Conservation (phyloP, 2,329 filamentous ascomycete species). For the Hymenoscyphus fraxineus region DNA sequence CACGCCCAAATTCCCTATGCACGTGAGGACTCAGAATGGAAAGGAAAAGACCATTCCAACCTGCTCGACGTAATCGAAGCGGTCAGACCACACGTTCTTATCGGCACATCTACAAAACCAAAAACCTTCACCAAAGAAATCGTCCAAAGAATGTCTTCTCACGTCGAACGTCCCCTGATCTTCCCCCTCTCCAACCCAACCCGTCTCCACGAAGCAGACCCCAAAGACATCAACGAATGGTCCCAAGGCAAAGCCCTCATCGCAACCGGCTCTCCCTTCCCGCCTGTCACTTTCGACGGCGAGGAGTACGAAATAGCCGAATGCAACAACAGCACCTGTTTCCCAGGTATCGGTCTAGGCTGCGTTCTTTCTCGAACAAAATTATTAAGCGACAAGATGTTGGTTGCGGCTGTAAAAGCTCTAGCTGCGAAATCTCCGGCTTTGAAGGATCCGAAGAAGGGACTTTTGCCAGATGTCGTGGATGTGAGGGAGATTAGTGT, state of each 20-base stretch:
- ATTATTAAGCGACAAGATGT: constrained; percentile 70
- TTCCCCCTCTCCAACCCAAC: constrained; percentile 86
- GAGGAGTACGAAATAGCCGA: constrained; percentile 59
- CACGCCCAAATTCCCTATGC: constrained; percentile 65
- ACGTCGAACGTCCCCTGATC: constrained; percentile 69
- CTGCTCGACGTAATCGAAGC: constrained; percentile 65
- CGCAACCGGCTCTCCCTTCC: constrained; percentile 80
- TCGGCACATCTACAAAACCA: constrained; percentile 79
- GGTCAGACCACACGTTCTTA: constrained; percentile 74
- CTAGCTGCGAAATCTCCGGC: constrained; percentile 70
- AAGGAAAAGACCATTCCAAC: constrained; percentile 49
- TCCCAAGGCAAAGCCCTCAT: constrained; percentile 73
- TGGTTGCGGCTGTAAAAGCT: constrained; percentile 73
- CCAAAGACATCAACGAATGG: constrained; percentile 73
- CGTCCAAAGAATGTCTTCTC: constrained; percentile 69
- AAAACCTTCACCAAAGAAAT: constrained; percentile 71
- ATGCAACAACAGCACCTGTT: constrained; percentile 85
- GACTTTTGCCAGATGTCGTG: constrained; percentile 72
- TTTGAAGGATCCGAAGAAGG: constrained; percentile 56
- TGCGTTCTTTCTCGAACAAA: constrained; percentile 65
- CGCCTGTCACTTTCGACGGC: constrained; percentile 61
- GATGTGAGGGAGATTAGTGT: constrained; percentile 73
- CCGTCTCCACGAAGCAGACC: constrained; percentile 74
- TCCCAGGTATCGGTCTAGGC: constrained; percentile 82
- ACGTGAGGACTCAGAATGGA: constrained; percentile 61